These are phyloP conservation scores for Naganishia kalamii DNA, from an alignment of 768 basidiomycete species.

Conservation along the genomic window DNA sequence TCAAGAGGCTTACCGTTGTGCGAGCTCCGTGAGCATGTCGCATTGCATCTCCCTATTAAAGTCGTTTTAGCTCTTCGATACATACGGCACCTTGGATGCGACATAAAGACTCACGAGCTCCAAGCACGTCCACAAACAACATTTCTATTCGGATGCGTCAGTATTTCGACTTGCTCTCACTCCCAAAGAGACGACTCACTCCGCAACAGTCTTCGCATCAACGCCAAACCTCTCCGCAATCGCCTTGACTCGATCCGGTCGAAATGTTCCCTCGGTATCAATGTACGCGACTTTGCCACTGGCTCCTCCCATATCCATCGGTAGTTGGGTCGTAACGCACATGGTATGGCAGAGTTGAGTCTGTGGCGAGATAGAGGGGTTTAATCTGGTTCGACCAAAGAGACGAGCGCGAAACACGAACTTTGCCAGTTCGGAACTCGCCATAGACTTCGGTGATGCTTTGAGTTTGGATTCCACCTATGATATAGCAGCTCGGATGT, in stretches of 20 bases:
- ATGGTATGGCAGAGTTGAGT: conserved; percentile 87
- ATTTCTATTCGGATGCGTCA: conserved; percentile 1
- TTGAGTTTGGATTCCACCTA: conserved; percentile 84
- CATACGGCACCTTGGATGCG: not conserved
- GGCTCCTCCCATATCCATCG: conserved; percentile 81
- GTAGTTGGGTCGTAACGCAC: conserved; percentile 83
- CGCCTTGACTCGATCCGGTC: conserved; percentile 82
- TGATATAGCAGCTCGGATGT: not conserved
- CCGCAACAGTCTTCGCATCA: conserved; percentile 62
- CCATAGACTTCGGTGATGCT: conserved; percentile 96
- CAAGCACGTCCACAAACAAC: conserved; percentile 25
- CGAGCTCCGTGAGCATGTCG: conserved; percentile 43
- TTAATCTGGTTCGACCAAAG: not conserved
- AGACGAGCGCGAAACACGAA: conserved; percentile 14
- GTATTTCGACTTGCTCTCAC: not conserved
- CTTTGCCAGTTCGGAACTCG: conserved; percentile 79
- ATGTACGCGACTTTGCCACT: conserved; percentile 58
- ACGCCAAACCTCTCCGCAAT: conserved; percentile 92
- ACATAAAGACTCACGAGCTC: conserved; percentile 22
- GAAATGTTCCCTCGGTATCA: conserved; percentile 53
- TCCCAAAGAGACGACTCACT: conserved; percentile 57
- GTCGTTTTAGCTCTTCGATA: conserved; percentile 59
- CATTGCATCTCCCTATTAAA: conserved; percentile 33
- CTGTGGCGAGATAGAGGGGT: conserved; percentile 61
- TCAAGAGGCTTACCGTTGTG: conserved; percentile 32